phyloP scores from a whole-genome alignment of 2,329 filamentous ascomycete species.

The Shiraia sp. region DNA sequence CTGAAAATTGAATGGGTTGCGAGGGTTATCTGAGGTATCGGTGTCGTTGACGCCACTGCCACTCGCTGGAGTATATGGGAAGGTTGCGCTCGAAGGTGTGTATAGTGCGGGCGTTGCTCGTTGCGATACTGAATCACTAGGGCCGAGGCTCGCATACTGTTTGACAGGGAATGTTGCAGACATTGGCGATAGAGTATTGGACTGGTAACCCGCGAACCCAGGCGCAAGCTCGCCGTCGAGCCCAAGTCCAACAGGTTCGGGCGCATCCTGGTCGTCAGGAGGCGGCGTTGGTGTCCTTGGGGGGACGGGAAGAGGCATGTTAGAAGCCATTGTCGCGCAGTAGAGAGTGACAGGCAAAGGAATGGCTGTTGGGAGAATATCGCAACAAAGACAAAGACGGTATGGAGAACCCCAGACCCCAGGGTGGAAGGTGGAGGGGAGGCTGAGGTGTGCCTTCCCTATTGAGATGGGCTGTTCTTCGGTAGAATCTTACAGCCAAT shows the following conservation, averaged over 20 bases:
- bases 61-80: constrained; percentile 37
- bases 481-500: constrained; percentile 23
- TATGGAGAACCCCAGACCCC: constrained; percentile 19
- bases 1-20: constrained; percentile 92
- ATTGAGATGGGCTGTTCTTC: constrained; percentile 22
- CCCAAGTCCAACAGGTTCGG: constrained; percentile 37
- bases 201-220: constrained; percentile 29
- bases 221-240: constrained; percentile 35
- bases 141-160: constrained; percentile 39
- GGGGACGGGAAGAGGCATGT: constrained; percentile 61
- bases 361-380: constrained; percentile 19
- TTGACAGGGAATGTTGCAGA: constrained; percentile 44
- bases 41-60: constrained; percentile 33
- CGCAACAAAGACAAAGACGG: constrained; percentile 9
- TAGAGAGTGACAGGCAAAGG: constrained; percentile 23
- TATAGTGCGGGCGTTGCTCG: constrained; percentile 36
- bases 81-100: constrained; percentile 40
- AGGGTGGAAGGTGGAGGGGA: constrained; percentile 26
- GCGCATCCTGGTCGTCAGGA: constrained; percentile 55
- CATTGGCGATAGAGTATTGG: constrained; percentile 45
- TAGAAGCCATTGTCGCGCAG: constrained; percentile 58
- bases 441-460: constrained; percentile 22
- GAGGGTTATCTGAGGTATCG: constrained; percentile 43
- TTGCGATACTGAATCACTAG: constrained; percentile 42
- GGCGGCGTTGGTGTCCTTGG: constrained; percentile 69